Base-by-base conservation (phyloP, 495 filamentous ascomycete genomes). In the Penicillium canariense region DNA sequence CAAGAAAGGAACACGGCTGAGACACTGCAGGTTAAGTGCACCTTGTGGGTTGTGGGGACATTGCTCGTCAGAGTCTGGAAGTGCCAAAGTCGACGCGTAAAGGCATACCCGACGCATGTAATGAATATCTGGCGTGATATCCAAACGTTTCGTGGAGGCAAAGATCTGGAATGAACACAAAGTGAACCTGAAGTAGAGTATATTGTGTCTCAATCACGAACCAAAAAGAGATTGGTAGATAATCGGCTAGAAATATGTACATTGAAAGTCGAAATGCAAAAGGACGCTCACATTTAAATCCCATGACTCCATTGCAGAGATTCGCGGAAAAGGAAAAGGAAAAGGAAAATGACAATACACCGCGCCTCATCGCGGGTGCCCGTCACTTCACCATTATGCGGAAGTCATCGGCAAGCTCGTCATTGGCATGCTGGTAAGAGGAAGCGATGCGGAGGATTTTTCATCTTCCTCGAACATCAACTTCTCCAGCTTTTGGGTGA, bases 401-500 rank as follows among this genome's bases (percentile, higher is more conserved):
- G 25, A 27, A 30, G 26, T 46, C 25, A 46, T 51, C 6, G 49
- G 48, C 40, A 59, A 45, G 14, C 51, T 58, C 14, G 59, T 60
- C 65, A 71, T 70, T 14, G 67, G 65, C 42, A 70, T 48, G 18
- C 59, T 59, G n/a, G 50, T 63, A 42, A 75, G 58, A n/a, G 75
- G 74, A 31, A 77, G 50, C 40, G 75, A 14, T 6, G 69, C 54
- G 11, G 59, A 62, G 32, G 70, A 68, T 67, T 82, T 81, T 55
- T 78, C 73, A 34, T 80, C 75, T 45, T 77, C 68, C 31, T 78
- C 68, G 62, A 81, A 84, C 56, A 84, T 75, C 17, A 72, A 66
- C 22, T 73, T 72, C 54, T 86, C 84, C 35, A 84, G 55, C 60
- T 73, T 77, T 62, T 82, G 75, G 1, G 85, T 85, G n/a, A 84